These are phyloP conservation scores for Bauhinia variegata DNA, from an alignment of 306 rosid genomes.

Conservation along the genomic window DNA sequence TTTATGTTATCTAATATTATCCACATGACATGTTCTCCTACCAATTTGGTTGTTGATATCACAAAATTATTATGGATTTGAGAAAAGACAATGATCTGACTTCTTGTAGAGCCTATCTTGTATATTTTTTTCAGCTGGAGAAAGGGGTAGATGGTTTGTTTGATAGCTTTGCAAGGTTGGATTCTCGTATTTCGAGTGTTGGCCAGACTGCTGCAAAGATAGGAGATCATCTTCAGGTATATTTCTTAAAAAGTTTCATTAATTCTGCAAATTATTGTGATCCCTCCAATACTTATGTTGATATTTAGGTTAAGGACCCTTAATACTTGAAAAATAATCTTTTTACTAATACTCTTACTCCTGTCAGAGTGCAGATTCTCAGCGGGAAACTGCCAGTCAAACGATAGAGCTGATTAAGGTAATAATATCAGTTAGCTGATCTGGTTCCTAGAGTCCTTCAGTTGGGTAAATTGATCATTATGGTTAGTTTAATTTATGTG, in stretches of 20 bases:
- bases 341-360: slow-evolving; percentile 40
- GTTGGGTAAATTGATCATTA: slow-evolving; percentile 38
- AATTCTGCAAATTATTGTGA: slow-evolving; percentile 23
- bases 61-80: neutral
- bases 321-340: slow-evolving; percentile 34
- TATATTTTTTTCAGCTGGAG: slow-evolving; percentile 74
- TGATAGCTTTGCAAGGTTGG: slow-evolving; percentile 97
- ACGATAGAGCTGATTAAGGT: slow-evolving; percentile 97
- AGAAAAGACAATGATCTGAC: too few relatives aligned
- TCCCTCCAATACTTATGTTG: slow-evolving; percentile 24
- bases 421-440: slow-evolving; percentile 37
- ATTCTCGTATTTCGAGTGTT: slow-evolving; percentile 98
- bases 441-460: slow-evolving; percentile 28
- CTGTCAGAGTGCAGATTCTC: slow-evolving; percentile 98
- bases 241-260: too few relatives aligned
- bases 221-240: slow-evolving; percentile 99
- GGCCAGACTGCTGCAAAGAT: slow-evolving; percentile 99
- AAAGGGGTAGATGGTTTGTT: slow-evolving; percentile 99
- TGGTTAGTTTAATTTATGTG: slow-evolving; percentile 47
- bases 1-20: neutral
- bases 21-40: neutral
- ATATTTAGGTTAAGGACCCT: slow-evolving; percentile 15
- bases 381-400: slow-evolving; percentile 98
- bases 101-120: slow-evolving; percentile 4
- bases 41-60: neutral